Percentiles rank a stretch among this genome's conserved stretches.
These are phyloP conservation scores for Wickerhamomyces queroliae DNA, from an alignment of 805 yeast species.

Conservation along the genomic window DNA sequence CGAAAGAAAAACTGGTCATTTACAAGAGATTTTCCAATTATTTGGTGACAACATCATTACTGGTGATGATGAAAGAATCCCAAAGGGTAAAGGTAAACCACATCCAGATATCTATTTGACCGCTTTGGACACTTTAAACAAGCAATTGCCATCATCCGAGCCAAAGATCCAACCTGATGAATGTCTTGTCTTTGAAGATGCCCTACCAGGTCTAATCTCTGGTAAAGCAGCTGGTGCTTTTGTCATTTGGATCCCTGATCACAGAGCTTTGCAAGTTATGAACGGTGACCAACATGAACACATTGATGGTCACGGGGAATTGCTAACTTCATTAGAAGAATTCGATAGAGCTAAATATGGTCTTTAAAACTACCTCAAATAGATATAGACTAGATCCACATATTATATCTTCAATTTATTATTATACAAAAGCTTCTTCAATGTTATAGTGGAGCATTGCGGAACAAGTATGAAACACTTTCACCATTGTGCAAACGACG, in stretches of 20 bases:
- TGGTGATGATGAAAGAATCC: conserved; percentile 84
- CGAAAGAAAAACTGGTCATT: conserved; percentile 66
- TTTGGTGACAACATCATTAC: conserved; percentile 70
- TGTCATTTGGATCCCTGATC: conserved; percentile 95
- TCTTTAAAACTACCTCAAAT: conserved; percentile 17
- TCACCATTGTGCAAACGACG: conserved; percentile 87
- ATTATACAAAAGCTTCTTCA: too few relatives aligned
- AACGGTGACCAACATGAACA: conserved; percentile 42
- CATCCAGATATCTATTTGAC: conserved; percentile 87
- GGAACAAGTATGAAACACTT: conserved; percentile 74
- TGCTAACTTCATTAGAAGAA: conserved; percentile 44
- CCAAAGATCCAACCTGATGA: conserved; percentile 61
- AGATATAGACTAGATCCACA: background rate
- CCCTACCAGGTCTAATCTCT: conserved; percentile 83
- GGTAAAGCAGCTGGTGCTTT: conserved; percentile 79
- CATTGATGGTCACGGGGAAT: conserved; percentile 53
- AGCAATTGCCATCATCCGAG: conserved; percentile 32
- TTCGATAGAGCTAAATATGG: conserved; percentile 47
- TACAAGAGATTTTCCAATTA: conserved; percentile 52
- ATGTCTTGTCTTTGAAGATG: conserved; percentile 92
- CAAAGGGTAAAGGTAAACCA: conserved; percentile 89
- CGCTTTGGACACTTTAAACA: conserved; percentile 70
- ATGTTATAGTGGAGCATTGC: conserved; percentile 45
- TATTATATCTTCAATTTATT: too few relatives aligned
- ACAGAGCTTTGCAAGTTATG: conserved; percentile 55